phyloP scores from a whole-genome alignment of 352 stramenopile species.

The Phytophthora quininea region DNA sequence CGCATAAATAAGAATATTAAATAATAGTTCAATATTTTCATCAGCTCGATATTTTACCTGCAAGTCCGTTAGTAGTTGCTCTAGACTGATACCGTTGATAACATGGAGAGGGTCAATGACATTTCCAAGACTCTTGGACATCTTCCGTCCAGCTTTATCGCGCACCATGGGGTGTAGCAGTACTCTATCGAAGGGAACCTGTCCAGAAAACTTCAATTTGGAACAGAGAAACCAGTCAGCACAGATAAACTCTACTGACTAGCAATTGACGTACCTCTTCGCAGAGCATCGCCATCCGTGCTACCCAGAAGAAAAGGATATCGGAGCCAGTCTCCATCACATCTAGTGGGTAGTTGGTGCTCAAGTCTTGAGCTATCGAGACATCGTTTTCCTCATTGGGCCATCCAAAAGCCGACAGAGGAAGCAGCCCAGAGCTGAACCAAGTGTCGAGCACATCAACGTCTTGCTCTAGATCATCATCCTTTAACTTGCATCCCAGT shows the following conservation, averaged over 20 bases:
- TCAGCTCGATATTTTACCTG: constrained; percentile 41
- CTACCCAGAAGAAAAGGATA: constrained; percentile 99
- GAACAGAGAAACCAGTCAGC: not conserved
- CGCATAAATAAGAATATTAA: constrained; percentile 4
- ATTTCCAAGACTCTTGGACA: constrained; percentile 99
- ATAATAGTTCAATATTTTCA: not conserved
- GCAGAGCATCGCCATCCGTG: constrained; percentile 99
- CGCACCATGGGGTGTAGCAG: constrained; percentile 99
- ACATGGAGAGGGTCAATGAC: constrained; percentile 99
- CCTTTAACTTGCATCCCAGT: constrained; percentile 69
- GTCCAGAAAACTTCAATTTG: constrained; percentile 84
- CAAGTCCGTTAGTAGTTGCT: constrained; percentile 93
- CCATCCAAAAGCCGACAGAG: constrained; percentile 92
- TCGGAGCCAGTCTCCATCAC: constrained; percentile 95
- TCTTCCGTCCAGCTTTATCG: constrained; percentile 99
- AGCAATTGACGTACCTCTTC: constrained; percentile 84
- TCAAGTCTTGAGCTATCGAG: constrained; percentile 31
- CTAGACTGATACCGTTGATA: constrained; percentile 96
- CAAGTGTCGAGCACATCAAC: constrained; percentile 99
- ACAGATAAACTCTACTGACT: not conserved
- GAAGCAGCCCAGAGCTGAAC: constrained; percentile 98
- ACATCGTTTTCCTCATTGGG: constrained; percentile 80
- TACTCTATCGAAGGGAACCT: constrained; percentile 98
- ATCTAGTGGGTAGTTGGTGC: constrained; percentile 60
- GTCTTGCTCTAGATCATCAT: constrained; percentile 95